Evolutionary conservation across 495 filamentous ascomycete species (phyloP), one percentile per base, ranked within the genome.

Genomic region (Penicillium arizonense): DNA sequence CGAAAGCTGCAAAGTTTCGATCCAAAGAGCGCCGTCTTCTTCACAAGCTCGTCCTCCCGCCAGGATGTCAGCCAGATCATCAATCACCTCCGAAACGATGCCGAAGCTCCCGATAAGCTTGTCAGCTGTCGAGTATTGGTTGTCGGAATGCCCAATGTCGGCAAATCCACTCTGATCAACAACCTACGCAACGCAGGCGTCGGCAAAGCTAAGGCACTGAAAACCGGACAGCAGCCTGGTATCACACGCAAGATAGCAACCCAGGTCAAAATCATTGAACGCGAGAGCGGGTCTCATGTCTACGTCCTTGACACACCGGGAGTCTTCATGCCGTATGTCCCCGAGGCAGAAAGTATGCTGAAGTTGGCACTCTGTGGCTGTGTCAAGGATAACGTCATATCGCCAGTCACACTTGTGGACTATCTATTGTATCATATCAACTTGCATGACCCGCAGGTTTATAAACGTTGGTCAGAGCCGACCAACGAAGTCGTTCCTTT

Each of bases 141-240:
- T 1, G 91, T 97, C 14, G 94, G 94, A 24, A 97, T 98, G 93
- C 94, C 94, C 5, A 98, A 98, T 69, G 89, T 94, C 0, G 94
- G 82, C 16, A 85, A 98, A 70, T 95, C 89, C 20, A 90, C 93
- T 1, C 77, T 98, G 12, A 83, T 98, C 21, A 98, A 98, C 68
- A 79, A 87, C 24, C 77, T 98, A 35, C 87, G 95, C 9, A 79
- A 76, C 18, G 70, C 75, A 14, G 88, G 91, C 39, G 75, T 88
- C 51, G 69, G 77, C 14, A 83, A 86, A 52, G 79, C 83, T 34
- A 96, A 96, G 68, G 95, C 83, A 8, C 85, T 91, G 41, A 74
- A 73, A 47, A 96, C 91, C 1, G 95, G 95, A 4, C 84, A 84
- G 6, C 85, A 96, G 53, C 93, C 94, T 2, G 94, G 94, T 39